These are phyloP conservation scores for Hypomontagnella monticulosa DNA, from an alignment of 495 filamentous ascomycete genomes.

Conservation along the genomic window DNA sequence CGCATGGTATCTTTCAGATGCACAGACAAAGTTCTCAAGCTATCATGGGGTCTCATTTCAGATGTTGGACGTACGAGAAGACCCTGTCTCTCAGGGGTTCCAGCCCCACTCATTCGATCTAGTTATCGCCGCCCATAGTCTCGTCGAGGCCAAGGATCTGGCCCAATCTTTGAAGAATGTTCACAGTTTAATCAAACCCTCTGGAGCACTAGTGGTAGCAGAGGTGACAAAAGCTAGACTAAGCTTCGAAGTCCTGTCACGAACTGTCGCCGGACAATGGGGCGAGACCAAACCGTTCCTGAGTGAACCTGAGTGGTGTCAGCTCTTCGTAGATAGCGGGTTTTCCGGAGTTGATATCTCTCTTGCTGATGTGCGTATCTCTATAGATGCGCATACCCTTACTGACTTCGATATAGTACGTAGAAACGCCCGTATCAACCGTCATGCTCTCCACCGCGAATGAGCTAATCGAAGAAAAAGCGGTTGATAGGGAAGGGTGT, in stretches of 20 bases:
- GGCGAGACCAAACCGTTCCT: slow-evolving; percentile 52
- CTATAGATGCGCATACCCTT: no score
- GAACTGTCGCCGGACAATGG: slow-evolving; percentile 54
- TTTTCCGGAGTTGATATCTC: slow-evolving; percentile 58
- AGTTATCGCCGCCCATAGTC: slow-evolving; percentile 52
- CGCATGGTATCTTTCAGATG: slow-evolving; percentile 55
- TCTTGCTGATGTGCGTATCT: slow-evolving; percentile 23
- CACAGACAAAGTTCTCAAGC: slow-evolving; percentile 45
- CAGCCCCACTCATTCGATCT: slow-evolving; percentile 60
- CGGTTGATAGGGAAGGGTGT: no score
- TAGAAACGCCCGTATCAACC: no score
- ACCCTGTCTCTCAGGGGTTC: slow-evolving; percentile 55
- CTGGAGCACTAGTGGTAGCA: no score
- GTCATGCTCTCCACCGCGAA: no score
- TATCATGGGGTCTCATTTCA: slow-evolving; percentile 33
- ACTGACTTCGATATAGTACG: no score
- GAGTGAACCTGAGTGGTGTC: slow-evolving; percentile 50
- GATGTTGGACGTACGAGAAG: slow-evolving; percentile 55
- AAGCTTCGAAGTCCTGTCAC: no score
- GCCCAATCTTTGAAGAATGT: no score
- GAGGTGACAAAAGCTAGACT: no score
- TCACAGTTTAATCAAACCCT: no score
- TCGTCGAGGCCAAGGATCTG: no score
- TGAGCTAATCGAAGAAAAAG: no score
- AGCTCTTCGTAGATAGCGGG: slow-evolving; percentile 43